Percentiles rank a stretch among this genome's conserved stretches.
phyloP scores from a whole-genome alignment of 257 asterid species.

The Rhazya stricta region DNA sequence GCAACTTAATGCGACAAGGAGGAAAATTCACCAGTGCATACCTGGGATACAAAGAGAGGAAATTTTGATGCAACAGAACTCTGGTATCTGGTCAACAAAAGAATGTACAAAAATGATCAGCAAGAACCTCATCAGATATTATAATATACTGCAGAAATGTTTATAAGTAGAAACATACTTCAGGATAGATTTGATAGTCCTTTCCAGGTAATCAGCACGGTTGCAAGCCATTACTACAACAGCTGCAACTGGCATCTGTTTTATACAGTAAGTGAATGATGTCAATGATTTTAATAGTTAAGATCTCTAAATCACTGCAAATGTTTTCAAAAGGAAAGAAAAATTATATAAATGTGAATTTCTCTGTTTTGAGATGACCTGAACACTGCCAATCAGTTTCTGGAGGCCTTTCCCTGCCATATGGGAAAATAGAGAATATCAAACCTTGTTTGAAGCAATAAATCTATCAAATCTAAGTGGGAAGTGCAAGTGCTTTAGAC shows the following conservation, averaged over 20 bases:
- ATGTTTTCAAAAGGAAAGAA: conserved; percentile 4
- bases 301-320: not conserved
- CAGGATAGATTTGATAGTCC: conserved; percentile 75
- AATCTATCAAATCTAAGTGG: not conserved
- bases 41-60: conserved; percentile 97
- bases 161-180: conserved; percentile 46
- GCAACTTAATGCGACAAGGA: not conserved
- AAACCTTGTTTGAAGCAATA: not conserved
- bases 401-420: conserved; percentile 71
- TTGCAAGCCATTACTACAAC: conserved; percentile 97
- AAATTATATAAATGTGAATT: conserved; percentile 14
- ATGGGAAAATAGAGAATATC: conserved; percentile 19
- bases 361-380: conserved; percentile 45
- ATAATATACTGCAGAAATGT: conserved; percentile 16
- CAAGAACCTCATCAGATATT: conserved; percentile 14
- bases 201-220: conserved; percentile 96
- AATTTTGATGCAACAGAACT: conserved; percentile 68
- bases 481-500: not conserved
- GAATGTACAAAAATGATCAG: conserved; percentile 22
- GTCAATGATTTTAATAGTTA: not conserved
- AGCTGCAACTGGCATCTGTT: conserved; percentile 90
- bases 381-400: conserved; percentile 59
- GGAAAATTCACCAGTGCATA: conserved; percentile 23
- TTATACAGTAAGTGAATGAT: conserved; percentile 9
- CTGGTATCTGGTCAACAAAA: conserved; percentile 58